Evolutionary conservation across 2,329 filamentous ascomycete species (phyloP).

Genomic region (Monilinia vaccinii-corymbosi): DNA sequence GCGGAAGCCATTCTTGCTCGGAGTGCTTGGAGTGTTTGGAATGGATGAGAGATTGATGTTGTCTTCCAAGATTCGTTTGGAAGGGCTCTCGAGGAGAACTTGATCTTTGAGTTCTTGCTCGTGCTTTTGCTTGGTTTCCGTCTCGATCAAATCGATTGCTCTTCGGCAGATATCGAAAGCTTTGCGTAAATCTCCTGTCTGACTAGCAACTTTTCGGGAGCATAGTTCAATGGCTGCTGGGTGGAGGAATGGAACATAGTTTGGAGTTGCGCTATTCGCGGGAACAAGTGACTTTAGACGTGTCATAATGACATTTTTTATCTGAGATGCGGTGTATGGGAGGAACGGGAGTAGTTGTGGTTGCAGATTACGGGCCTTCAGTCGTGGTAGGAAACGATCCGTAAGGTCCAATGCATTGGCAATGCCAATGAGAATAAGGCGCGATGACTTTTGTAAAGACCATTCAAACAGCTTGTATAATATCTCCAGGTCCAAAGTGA

Average conservation of each 20-base stretch:
- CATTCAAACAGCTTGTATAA: constrained; percentile 95
- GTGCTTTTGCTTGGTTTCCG: constrained; percentile 68
- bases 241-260: constrained; percentile 79
- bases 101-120: constrained; percentile 51
- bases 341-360: constrained; percentile 85
- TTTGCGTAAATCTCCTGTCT: constrained; percentile 89
- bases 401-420: constrained; percentile 94
- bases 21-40: constrained; percentile 31
- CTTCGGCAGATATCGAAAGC: constrained; percentile 90
- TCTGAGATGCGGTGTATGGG: constrained; percentile 81
- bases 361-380: constrained; percentile 88
- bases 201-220: constrained; percentile 86
- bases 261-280: constrained; percentile 40
- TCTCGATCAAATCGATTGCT: constrained; percentile 81
- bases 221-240: constrained; percentile 90
- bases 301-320: constrained; percentile 76
- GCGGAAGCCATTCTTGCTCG: constrained; percentile 28
- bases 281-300: constrained; percentile 71
- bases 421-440: constrained; percentile 79
- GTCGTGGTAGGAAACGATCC: constrained; percentile 83
- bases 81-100: constrained; percentile 52
- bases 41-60: constrained; percentile 66
- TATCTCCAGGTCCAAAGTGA: constrained; percentile 80
- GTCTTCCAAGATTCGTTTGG: constrained; percentile 69
- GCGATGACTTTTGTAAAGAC: constrained; percentile 75